Evolutionary conservation across 129 eudicot species (phyloP).

Genomic region (Arctium lappa): DNA sequence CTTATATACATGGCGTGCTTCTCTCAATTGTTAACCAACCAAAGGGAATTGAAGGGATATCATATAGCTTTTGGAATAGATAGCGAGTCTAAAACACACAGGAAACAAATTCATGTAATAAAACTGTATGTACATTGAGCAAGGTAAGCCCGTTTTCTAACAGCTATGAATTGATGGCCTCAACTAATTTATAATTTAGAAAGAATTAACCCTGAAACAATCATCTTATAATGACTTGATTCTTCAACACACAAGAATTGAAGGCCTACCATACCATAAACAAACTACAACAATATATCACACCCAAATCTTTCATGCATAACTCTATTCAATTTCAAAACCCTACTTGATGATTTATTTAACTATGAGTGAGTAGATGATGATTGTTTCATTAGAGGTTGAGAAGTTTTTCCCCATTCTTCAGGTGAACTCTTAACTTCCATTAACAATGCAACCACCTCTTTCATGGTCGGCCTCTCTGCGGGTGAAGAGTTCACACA

Average conservation of each 20-base stretch:
- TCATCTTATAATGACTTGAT: conserved; percentile 11
- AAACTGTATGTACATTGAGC: neutral
- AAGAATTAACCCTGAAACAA: neutral
- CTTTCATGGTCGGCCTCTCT: conserved; percentile 92
- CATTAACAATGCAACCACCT: conserved; percentile 88
- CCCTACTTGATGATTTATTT: conserved; percentile 18
- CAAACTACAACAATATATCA: conserved; percentile 24
- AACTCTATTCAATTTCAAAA: conserved; percentile 8
- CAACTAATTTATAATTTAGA: neutral
- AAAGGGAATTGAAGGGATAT: neutral
- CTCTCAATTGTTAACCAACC: no score
- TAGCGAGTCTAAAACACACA: neutral
- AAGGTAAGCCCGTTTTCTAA: neutral
- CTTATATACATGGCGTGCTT: neutral
- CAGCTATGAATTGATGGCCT: neutral
- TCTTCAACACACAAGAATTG: conserved; percentile 9
- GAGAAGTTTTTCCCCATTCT: conserved; percentile 86
- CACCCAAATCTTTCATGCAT: conserved; percentile 16
- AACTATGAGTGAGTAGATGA: conserved; percentile 67
- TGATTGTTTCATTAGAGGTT: conserved; percentile 85
- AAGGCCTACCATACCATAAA: conserved; percentile 21
- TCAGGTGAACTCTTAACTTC: conserved; percentile 82
- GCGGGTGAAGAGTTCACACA: conserved; percentile 85
- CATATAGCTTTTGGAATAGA: no score
- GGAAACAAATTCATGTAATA: neutral